Conservation (phyloP, 78 protist genomes). For the Emiliania huxleyi region DNA sequence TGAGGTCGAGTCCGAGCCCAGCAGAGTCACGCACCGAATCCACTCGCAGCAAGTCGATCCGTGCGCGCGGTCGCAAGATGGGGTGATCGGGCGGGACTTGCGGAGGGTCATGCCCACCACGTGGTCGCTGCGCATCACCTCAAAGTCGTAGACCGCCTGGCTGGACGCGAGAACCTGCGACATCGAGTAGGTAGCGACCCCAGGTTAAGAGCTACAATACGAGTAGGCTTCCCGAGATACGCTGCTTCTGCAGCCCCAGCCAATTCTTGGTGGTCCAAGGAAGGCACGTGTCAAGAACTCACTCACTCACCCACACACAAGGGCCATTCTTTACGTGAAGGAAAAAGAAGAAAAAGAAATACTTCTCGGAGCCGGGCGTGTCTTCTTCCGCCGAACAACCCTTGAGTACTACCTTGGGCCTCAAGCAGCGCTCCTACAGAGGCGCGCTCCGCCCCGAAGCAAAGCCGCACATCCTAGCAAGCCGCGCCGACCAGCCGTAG, state of each 20-base stretch:
- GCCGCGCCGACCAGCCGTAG: no score
- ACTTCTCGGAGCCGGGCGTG: no score
- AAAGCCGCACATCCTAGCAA: no score
- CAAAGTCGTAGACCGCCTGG: background rate
- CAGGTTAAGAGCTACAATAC: no score
- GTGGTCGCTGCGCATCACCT: background rate
- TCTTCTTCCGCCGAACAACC: no score
- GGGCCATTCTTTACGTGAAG: no score
- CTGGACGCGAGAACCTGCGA: background rate
- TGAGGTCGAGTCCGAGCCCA: background rate
- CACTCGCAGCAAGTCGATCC: background rate
- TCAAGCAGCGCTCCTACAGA: no score
- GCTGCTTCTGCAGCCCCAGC: no score
- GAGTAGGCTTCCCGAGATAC: background rate
- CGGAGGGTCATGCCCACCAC: background rate
- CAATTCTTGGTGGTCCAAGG: background rate
- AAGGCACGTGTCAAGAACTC: background rate
- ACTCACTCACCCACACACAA: background rate
- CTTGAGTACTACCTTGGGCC: no score
- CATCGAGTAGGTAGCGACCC: no score
- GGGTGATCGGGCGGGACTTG: background rate
- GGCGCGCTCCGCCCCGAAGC: no score
- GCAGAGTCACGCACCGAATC: background rate
- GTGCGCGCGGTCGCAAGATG: background rate
- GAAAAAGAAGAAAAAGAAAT: no score